phyloP scores from a whole-genome alignment of 768 basidiomycete genomes.

The Lentinula guzmanii region DNA sequence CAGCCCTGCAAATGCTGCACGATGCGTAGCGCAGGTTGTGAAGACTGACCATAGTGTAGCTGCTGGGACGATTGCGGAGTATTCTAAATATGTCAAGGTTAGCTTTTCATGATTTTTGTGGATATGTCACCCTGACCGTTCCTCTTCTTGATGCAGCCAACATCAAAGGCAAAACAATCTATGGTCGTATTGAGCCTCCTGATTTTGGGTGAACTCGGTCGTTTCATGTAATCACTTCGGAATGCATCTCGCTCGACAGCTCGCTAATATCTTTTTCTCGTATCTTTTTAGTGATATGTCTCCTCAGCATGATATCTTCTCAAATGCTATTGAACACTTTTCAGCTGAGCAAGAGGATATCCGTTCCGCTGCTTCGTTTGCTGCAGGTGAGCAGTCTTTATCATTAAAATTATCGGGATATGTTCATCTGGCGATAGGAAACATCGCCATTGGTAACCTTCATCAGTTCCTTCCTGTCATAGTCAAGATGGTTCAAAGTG shows the following conservation, averaged over 20 bases:
- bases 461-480: constrained; percentile 82
- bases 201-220: constrained; percentile 89
- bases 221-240: constrained; percentile 63
- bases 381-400: constrained; percentile 55
- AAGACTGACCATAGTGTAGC: constrained; percentile 63
- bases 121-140: neutral
- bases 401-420: neutral
- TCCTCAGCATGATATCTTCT: constrained; percentile 73
- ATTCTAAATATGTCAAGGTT: constrained; percentile 77
- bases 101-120: constrained; percentile 1
- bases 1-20: constrained; percentile 69
- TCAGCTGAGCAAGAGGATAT: constrained; percentile 77
- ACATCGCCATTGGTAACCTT: constrained; percentile 92
- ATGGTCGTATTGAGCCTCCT: constrained; percentile 79
- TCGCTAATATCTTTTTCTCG: neutral
- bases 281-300: constrained; percentile 72
- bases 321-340: constrained; percentile 68
- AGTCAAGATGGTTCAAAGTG: constrained; percentile 68
- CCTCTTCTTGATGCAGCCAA: constrained; percentile 24
- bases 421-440: constrained; percentile 46
- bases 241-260: neutral
- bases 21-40: constrained; percentile 81
- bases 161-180: constrained; percentile 58
- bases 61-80: constrained; percentile 80
- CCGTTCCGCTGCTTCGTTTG: constrained; percentile 88